Evolutionary conservation across 2,329 filamentous ascomycete genomes (phyloP), one percentile per base, ranked within the genome.

Genomic region (Monascus ruber): DNA sequence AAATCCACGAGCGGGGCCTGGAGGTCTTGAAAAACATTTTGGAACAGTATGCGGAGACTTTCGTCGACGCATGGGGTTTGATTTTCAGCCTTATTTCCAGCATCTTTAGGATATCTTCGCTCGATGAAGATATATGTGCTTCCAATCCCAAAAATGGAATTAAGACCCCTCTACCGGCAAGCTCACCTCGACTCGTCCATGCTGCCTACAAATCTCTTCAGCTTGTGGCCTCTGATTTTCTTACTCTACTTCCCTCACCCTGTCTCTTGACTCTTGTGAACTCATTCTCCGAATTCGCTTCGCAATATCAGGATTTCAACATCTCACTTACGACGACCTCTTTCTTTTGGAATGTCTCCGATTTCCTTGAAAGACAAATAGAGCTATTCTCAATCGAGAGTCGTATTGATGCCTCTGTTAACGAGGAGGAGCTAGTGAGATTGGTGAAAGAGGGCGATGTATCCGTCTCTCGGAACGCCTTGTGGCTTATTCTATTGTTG

Each of bases 291-390:
- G 81, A 83, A 47, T 98, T 96, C 61, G 87, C 85, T 50, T 82
- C 80, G 0, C 91, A 98, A 59, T 74, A 81, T 47, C 85, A 94
- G 48, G 91, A 98, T 55, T 72, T 98, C 31, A 98, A 98, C 50
- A 93, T 96, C 53, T 89, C 89, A 0, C 70, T 98, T 25, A 96
- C 91, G 28, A 91, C 88, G 1, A 85, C 94, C 6, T 94, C 89
- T 0, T 91, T 94, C 55, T 94, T 94, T 59, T 95, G 88, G 86
- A 88, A 89, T 39, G 75, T 95, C 5, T 94, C 89, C 0, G 88
- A 95, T 59, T 91, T 88, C 47, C 70, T 96, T 17, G 72, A 76
- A 40, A 62, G 63, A 5, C 65, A 69, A 31, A 67, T 68, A 36
- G 64, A 69, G 24, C 51, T 56, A 8, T 62, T 63, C 37, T 61